Base-by-base conservation (phyloP, 805 yeast genomes). In the Metschnikowia similis region DNA sequence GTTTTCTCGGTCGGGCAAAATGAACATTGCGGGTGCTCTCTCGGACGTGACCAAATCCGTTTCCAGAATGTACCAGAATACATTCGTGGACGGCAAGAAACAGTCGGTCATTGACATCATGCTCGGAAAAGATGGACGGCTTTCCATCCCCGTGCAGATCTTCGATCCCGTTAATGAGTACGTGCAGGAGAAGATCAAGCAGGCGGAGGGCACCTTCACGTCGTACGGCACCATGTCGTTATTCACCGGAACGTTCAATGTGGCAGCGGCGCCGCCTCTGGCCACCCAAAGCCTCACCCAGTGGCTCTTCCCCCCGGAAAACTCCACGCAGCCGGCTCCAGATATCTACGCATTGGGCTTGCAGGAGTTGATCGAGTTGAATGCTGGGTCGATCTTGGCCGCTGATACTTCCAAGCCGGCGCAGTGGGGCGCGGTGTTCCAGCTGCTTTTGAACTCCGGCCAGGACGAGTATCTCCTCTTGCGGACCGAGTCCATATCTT, bases 21-120 rank as follows among this genome's bases (percentile, higher is more conserved):
- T 91, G 97, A 89, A 92, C 40, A 70, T 94, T 48, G 98, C 98
- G 0, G 97, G 98, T 34, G 97, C 97, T 0, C 69, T 94, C n/a
- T 87, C 96, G 0, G 99, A 94, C 69, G 97, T 95, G 4, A 90
- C 98, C 1, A 94, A 94, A 67, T 89, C 97, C 0, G 96, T 94
- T 8, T 85, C 96, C 38, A 77, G 99, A 67, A 83, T 94, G 81
- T 94, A 94, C 66, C 92, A 94, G 64, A 94, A 94, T 69, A 92
- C 95, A 55, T 94, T 94, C 68, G 91, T 89, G 60, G 99, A 94
- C 68, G 87, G 87, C 59, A 84, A 83, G 39, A 87, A 90, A 54
- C 99, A 94, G 64, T 80, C 82, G n/a, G 87, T 90, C 1, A 91
- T 91, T 53, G 99, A 92, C 64, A 75, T 87, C 5, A 68, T 92